A percentile compares a stretch with the other conserved stretches of the same genome.
These are phyloP conservation scores for Phaeosphaeria sp. DNA, from an alignment of 2,329 filamentous ascomycete species.

Conservation along the genomic window DNA sequence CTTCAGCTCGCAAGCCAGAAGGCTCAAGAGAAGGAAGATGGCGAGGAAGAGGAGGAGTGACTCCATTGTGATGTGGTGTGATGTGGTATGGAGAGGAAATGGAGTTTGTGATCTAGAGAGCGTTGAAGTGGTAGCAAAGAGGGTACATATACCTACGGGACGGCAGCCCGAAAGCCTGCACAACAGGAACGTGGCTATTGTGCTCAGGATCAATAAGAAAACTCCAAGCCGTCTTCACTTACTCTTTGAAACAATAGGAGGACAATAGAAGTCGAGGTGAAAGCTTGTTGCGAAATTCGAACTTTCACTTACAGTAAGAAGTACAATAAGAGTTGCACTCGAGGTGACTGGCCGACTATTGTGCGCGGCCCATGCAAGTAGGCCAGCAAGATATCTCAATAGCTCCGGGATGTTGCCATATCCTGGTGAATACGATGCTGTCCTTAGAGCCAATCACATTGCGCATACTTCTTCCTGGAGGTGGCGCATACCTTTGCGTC, in stretches of 20 bases:
- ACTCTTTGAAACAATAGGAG: not conserved
- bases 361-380: no score
- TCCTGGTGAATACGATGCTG: no score
- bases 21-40: slow-evolving; percentile 7
- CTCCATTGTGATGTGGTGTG: slow-evolving; percentile 4
- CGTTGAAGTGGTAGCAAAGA: not conserved
- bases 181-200: slow-evolving; percentile 2
- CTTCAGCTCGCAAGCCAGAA: slow-evolving; percentile 7
- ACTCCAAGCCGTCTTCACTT: not conserved
- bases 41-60: slow-evolving; percentile 6
- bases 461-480: no score
- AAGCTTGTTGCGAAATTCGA: not conserved
- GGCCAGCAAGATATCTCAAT: no score
- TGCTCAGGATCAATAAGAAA: not conserved
- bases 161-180: not conserved
- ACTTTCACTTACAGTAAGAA: not conserved
- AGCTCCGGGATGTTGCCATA: no score
- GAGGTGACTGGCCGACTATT: no score
- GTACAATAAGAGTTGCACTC: not conserved
- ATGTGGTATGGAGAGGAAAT: not conserved
- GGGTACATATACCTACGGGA: not conserved
- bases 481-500: no score
- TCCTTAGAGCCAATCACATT: no score
- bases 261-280: not conserved
- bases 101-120: slow-evolving; percentile 2